phyloP scores from a whole-genome alignment of 805 yeast species.

The Suhomyces pyralidae region DNA sequence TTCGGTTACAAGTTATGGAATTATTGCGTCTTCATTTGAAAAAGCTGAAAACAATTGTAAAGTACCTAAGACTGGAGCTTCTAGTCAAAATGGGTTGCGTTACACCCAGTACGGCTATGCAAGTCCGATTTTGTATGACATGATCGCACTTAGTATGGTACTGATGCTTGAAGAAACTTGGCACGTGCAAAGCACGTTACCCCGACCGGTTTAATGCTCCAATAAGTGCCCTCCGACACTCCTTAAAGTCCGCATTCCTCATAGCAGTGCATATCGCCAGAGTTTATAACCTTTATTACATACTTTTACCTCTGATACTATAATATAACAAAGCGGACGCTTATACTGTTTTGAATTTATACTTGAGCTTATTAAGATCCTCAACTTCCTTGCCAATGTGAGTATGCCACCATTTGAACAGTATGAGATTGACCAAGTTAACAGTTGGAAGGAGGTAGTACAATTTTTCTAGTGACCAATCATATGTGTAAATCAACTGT shows the following conservation, averaged over 20 bases:
- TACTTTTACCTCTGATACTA: not conserved
- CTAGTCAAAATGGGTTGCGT: not conserved
- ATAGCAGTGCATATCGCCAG: not conserved
- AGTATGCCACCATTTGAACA: slow-evolving; percentile 14
- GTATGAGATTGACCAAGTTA: slow-evolving; percentile 14
- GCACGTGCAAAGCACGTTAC: not conserved
- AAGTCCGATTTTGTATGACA: not conserved
- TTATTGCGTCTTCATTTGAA: not conserved
- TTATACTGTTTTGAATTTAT: slow-evolving; percentile 22
- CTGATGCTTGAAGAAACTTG: not conserved
- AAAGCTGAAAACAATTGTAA: not conserved
- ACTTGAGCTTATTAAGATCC: slow-evolving; percentile 14
- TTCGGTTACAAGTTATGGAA: not conserved
- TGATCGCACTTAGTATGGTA: not conserved
- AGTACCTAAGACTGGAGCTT: not conserved
- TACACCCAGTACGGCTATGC: not conserved
- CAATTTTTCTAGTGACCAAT: slow-evolving; percentile 1
- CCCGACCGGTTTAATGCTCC: not conserved
- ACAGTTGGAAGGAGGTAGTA: slow-evolving; percentile 17
- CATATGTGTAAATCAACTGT: slow-evolving; percentile 10
- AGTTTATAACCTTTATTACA: no score
- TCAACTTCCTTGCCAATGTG: slow-evolving; percentile 11
- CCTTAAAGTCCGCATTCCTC: not conserved
- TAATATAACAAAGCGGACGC: not conserved
- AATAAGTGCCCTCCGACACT: not conserved